phyloP scores from a whole-genome alignment of 768 basidiomycete species.

The Leccinellum albellum region DNA sequence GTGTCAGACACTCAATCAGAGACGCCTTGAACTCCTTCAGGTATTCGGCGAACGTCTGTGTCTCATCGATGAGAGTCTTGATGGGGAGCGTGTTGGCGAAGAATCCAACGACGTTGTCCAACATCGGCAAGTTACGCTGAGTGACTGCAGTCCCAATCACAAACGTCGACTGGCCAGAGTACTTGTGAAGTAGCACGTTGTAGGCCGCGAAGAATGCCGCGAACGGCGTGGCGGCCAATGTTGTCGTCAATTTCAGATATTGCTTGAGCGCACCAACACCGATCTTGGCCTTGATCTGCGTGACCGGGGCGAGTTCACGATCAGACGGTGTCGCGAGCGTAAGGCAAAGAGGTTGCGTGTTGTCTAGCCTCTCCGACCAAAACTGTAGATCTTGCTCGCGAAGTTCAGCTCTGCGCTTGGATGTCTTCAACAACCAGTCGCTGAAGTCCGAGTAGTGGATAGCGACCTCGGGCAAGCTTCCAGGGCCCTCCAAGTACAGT shows the following conservation, averaged over 20 bases:
- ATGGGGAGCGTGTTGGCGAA: conserved; percentile 31
- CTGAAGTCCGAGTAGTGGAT: conserved; percentile 22
- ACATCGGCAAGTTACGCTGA: conserved; percentile 27
- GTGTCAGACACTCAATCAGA: conserved; percentile 19
- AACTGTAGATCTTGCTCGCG: conserved; percentile 25
- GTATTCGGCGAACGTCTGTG: conserved; percentile 23
- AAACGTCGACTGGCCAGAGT: conserved; percentile 27
- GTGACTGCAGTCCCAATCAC: conserved; percentile 30
- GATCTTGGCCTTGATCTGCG: conserved; percentile 25
- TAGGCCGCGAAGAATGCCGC: conserved; percentile 32
- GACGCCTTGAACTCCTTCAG: conserved; percentile 21
- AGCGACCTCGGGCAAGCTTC: conserved; percentile 20
- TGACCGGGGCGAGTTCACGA: conserved; percentile 24
- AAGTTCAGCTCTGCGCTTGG: conserved; percentile 23
- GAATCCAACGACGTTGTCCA: conserved; percentile 27
- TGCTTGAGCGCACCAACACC: conserved; percentile 15
- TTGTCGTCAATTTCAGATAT: conserved; percentile 19
- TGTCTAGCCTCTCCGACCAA: conserved; percentile 21
- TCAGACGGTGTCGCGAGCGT: conserved; percentile 27
- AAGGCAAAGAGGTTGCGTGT: conserved; percentile 17
- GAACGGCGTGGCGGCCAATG: conserved; percentile 21
- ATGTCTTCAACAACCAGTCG: conserved; percentile 25
- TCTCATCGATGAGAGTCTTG: conserved; percentile 25
- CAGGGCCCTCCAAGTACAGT: conserved; percentile 24
- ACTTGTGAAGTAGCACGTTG: conserved; percentile 31